phyloP scores from a whole-genome alignment of 164 flowering plant genomes.

The Platanus orientalis region DNA sequence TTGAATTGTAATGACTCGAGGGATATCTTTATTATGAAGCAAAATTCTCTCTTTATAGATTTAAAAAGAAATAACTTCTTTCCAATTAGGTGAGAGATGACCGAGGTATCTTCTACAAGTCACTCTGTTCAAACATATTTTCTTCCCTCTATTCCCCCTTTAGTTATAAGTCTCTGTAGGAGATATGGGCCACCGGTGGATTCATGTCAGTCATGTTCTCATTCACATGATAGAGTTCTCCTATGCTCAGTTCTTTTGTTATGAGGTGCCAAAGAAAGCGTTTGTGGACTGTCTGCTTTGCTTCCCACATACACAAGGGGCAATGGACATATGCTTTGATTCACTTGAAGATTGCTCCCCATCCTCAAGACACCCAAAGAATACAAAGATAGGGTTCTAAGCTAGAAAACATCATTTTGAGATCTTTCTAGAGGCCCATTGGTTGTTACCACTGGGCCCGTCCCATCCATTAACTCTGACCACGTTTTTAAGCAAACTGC shows the following conservation, averaged over 20 bases:
- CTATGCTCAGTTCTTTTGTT: slow-evolving; percentile 2
- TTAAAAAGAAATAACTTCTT: neutral
- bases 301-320: slow-evolving; percentile 17
- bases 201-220: slow-evolving; percentile 30
- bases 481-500: neutral
- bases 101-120: neutral
- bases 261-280: slow-evolving; percentile 25
- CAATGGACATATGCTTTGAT: slow-evolving; percentile 25
- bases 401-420: slow-evolving; percentile 12
- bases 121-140: slow-evolving; percentile 1
- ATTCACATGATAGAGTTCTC: slow-evolving; percentile 30
- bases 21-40: neutral
- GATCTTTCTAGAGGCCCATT: slow-evolving; percentile 15
- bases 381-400: slow-evolving; percentile 28
- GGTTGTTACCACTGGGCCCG: neutral
- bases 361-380: slow-evolving; percentile 42
- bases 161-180: neutral
- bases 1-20: neutral
- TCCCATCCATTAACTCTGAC: neutral
- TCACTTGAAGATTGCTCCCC: slow-evolving; percentile 50
- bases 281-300: slow-evolving; percentile 36
- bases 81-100: neutral
- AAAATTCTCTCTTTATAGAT: neutral
- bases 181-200: slow-evolving; percentile 54
- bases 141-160: slow-evolving; percentile 10